These are phyloP conservation scores for Alternaria ethzedia DNA, from an alignment of 2,329 filamentous ascomycete genomes.

Conservation along the genomic window DNA sequence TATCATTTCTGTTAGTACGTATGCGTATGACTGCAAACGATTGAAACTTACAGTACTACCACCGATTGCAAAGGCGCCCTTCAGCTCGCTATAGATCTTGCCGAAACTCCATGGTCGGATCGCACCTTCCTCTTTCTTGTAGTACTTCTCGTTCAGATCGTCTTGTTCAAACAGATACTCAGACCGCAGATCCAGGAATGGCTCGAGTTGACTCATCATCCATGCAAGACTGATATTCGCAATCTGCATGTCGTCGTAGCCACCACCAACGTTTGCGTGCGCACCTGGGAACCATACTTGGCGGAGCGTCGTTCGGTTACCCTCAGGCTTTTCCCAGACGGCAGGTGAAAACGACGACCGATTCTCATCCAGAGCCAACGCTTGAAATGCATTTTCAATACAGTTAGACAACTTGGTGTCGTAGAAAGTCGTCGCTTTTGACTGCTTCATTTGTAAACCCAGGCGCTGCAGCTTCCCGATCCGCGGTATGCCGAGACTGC, in stretches of 20 bases:
- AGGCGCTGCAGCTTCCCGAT: slow-evolving; percentile 49
- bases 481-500: slow-evolving; percentile 54
- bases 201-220: slow-evolving; percentile 62
- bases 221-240: slow-evolving; percentile 62
- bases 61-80: slow-evolving; percentile 56
- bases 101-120: slow-evolving; percentile 57
- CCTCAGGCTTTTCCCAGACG: slow-evolving; percentile 58
- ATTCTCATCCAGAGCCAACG: slow-evolving; percentile 61
- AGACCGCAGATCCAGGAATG: slow-evolving; percentile 56
- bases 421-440: slow-evolving; percentile 53
- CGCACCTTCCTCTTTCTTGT: slow-evolving; percentile 50
- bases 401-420: slow-evolving; percentile 53
- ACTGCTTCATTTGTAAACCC: slow-evolving; percentile 44
- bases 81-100: slow-evolving; percentile 53
- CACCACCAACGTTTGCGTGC: slow-evolving; percentile 61
- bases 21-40: not conserved
- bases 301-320: slow-evolving; percentile 54
- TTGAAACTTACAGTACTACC: slow-evolving; percentile 46
- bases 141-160: slow-evolving; percentile 54
- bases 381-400: slow-evolving; percentile 64
- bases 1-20: slow-evolving; percentile 19
- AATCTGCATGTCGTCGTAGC: slow-evolving; percentile 53
- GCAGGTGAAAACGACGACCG: slow-evolving; percentile 59
- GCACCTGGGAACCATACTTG: slow-evolving; percentile 64
- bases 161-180: slow-evolving; percentile 57